Base-by-base conservation (phyloP, 192 early-diverging fungal genomes). In the Entomortierella chlamydospora region DNA sequence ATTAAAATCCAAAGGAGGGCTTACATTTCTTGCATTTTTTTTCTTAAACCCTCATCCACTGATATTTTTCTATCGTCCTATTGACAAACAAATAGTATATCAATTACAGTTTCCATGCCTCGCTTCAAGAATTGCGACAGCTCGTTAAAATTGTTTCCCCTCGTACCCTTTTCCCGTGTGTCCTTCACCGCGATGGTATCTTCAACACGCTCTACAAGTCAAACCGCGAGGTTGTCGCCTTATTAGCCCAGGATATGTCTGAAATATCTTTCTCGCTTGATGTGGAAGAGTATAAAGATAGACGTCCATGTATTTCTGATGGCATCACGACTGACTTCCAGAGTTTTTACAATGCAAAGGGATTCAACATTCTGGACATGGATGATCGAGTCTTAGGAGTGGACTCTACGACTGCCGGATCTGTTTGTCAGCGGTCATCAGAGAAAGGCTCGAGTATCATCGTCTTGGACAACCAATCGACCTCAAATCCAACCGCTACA, bases 271-370 rank as follows among this genome's bases (percentile, higher is more conserved):
- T 53, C 17, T 22, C 22, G 3, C n/a, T 58, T 6, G 45, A 61
- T n/a, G 47, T 51, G 3, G 31, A 58, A 59, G 39, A 57, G 43
- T 63, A 54, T 26, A 29, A 33, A 20, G 25, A 64, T 45, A 45
- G 60, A 51, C 15, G 49, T 3, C 52, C 54, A 1, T 39, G 55
- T 9, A 31, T 73, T 26, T 33, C 20, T 0, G 66, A 78, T 43
- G 74, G 60, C 0, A 60, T 78, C 22, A 41, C 74, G 25, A 59
- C 66, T 5, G 74, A 78, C 18, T 78, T 78, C 59, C 74, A 78
- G 33, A 63, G 61, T n/a, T 78, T 69, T 63, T 56, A 65, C 12
- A 52, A 49, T 28, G 61, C 33, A 30, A 78, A 78, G 4, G 74
- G 61, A 17, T 78, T 20, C 20, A 33, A 78, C 18, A 43, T 70